phyloP scores from a whole-genome alignment of 1,139 yeast genomes.

The Diutina sp. region DNA sequence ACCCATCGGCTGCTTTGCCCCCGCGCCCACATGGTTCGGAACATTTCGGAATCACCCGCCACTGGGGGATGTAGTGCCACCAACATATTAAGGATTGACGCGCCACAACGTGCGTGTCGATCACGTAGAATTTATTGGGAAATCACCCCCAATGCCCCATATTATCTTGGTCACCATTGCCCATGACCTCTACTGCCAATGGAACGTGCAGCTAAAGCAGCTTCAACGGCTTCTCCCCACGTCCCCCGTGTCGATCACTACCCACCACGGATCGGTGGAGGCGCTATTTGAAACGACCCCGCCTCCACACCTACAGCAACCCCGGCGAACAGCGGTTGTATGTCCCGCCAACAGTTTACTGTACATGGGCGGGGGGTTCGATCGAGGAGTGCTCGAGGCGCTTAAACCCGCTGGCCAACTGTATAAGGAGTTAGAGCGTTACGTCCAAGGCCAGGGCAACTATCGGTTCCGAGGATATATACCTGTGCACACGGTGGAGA shows the following conservation, averaged over 20 bases:
- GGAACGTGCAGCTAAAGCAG: not conserved
- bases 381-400: conserved; percentile 11
- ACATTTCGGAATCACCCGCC: not conserved
- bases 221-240: not conserved
- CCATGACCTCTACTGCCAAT: not conserved
- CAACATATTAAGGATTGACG: not conserved
- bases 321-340: conserved; percentile 7
- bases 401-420: conserved; percentile 5
- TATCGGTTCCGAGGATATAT: conserved; percentile 10
- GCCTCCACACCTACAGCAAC: not conserved
- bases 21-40: not conserved
- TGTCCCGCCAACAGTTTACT: conserved; percentile 15
- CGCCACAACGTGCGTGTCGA: not conserved
- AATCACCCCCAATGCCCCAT: not conserved
- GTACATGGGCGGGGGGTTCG: conserved; percentile 19
- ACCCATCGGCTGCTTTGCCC: not conserved
- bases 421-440: conserved; percentile 8
- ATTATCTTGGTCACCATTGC: conserved; percentile 3
- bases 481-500: conserved; percentile 7
- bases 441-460: conserved; percentile 9
- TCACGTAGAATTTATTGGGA: not conserved
- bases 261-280: not conserved
- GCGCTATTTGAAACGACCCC: not conserved
- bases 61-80: not conserved
- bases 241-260: not conserved